Evolutionary conservation across 2,329 filamentous ascomycete genomes (phyloP).

Genomic region (Microdochium paspali): DNA sequence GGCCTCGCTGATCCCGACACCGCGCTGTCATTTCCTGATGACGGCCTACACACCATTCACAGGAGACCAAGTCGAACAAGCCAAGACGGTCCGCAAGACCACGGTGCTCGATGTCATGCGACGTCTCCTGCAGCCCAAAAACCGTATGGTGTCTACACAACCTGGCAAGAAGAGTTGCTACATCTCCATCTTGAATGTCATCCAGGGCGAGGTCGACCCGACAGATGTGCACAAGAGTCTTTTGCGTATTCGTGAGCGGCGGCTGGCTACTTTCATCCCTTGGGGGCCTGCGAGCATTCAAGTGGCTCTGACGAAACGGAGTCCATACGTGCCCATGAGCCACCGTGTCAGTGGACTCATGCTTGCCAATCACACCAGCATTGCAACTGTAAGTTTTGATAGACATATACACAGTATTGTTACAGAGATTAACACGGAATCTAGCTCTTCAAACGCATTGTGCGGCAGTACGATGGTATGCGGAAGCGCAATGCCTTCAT

Average conservation of each 20-base stretch:
- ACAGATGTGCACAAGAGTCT: conserved; percentile 98
- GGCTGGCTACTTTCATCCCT: conserved; percentile 91
- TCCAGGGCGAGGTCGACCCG: conserved; percentile 95
- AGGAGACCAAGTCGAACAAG: conserved; percentile 89
- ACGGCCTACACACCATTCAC: conserved; percentile 98
- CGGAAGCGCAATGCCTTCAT: conserved; percentile 95
- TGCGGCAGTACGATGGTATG: conserved; percentile 86
- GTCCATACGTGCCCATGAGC: conserved; percentile 88
- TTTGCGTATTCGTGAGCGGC: conserved; percentile 86
- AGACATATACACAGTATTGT: not conserved
- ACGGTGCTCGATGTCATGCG: conserved; percentile 98
- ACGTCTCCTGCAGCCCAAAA: conserved; percentile 89
- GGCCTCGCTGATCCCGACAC: conserved; percentile 90
- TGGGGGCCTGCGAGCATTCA: conserved; percentile 98
- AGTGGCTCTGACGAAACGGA: conserved; percentile 92
- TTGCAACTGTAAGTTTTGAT: conserved; percentile 60
- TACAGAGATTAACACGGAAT: conserved; percentile 2
- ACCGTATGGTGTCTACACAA: conserved; percentile 95
- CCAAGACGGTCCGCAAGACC: conserved; percentile 95
- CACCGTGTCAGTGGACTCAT: conserved; percentile 94
- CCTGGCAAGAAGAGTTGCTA: conserved; percentile 97
- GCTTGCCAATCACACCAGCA: conserved; percentile 96
- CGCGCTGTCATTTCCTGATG: conserved; percentile 95
- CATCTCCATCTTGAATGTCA: conserved; percentile 97
- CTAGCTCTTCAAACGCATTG: conserved; percentile 83